Conservation (phyloP, 441 rosid species). For the Metrosideros polymorpha region DNA sequence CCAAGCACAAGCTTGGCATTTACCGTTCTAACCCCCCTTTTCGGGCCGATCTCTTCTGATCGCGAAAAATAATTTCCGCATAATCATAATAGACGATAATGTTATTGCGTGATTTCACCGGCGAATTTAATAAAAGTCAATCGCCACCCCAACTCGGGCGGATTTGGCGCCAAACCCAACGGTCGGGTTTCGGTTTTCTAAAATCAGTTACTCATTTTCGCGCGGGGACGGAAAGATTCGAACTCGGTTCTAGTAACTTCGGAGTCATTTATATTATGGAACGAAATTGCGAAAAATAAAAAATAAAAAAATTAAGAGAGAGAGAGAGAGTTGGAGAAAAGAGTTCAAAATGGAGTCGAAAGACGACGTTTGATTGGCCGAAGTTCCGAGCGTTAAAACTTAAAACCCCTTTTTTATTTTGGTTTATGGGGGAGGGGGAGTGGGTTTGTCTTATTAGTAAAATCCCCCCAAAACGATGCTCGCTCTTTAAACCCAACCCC, state of each 20-base stretch:
- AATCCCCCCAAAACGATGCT: not conserved
- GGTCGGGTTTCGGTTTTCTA: not conserved
- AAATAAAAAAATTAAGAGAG: too few species aligned
- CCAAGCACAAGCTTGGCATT: not conserved
- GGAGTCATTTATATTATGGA: not conserved
- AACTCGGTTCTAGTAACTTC: not conserved
- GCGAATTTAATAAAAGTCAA: not conserved
- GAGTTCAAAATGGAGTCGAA: not conserved
- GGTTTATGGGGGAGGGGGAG: too few species aligned
- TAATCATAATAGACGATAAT: fast-evolving
- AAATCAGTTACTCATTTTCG: not conserved
- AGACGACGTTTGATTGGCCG: not conserved
- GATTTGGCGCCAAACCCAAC: not conserved
- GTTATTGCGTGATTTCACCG: not conserved
- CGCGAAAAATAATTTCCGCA: not conserved
- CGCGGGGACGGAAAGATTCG: not conserved
- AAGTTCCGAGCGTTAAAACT: not conserved
- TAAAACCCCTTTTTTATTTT: not conserved
- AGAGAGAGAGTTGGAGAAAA: too few species aligned
- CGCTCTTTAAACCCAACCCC: not conserved
- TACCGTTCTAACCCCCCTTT: not conserved
- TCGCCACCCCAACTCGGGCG: fast-evolving
- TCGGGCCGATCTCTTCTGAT: not conserved
- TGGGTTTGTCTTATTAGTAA: not conserved
- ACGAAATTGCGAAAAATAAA: not conserved